These are phyloP conservation scores for Ascodesmis nigricans DNA, from an alignment of 495 filamentous ascomycete genomes.

Conservation along the genomic window DNA sequence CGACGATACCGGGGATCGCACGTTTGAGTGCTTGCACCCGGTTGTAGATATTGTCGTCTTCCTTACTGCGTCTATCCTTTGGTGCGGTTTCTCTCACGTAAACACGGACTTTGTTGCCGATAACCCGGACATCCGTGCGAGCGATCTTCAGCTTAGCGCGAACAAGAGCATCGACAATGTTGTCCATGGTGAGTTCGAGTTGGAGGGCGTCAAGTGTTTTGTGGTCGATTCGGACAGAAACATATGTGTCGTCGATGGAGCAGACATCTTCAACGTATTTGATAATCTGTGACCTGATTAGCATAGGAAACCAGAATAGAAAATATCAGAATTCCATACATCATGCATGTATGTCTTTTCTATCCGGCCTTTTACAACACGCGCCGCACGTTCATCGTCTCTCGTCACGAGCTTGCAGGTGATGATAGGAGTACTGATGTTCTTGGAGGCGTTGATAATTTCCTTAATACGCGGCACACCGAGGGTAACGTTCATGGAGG, in stretches of 20 bases:
- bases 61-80: constrained; percentile 22
- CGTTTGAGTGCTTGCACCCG: constrained; percentile 69
- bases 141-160: constrained; percentile 53
- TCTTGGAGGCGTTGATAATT: constrained; percentile 92
- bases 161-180: constrained; percentile 52
- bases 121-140: constrained; percentile 30
- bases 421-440: constrained; percentile 86
- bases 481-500: constrained; percentile 95
- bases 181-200: constrained; percentile 44
- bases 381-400: constrained; percentile 46
- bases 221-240: constrained; percentile 56
- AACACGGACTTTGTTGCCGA: constrained; percentile 31
- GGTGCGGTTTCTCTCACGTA: constrained; percentile 23
- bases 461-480: constrained; percentile 99
- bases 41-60: constrained; percentile 48
- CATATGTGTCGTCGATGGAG: constrained; percentile 45
- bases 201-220: constrained; percentile 54
- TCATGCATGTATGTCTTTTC: constrained; percentile 68
- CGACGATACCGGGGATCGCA: constrained; percentile 49
- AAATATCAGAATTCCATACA: constrained; percentile 23
- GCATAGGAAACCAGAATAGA: background rate
- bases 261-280: constrained; percentile 61
- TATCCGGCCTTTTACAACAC: constrained; percentile 72
- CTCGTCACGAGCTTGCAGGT: constrained; percentile 56
- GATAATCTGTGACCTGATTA: constrained; percentile 32